Evolutionary conservation across 257 asterid genomes (phyloP).

Genomic region (Solanum bukasovii): DNA sequence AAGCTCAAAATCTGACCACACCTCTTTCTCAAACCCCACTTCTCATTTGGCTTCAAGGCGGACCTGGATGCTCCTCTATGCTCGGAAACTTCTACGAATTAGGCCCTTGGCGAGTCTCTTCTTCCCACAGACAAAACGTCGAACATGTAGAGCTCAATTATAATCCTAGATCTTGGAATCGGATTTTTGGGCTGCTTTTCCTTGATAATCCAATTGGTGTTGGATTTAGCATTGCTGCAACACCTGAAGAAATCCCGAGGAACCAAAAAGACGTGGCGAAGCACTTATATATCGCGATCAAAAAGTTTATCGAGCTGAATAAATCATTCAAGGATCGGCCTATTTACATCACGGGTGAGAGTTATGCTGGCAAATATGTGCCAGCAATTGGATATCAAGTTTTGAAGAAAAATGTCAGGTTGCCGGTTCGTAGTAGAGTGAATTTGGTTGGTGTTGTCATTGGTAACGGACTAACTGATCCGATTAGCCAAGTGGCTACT

Average conservation of each 20-base stretch:
- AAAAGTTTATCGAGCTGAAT: slow-evolving; percentile 32
- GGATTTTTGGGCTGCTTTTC: slow-evolving; percentile 51
- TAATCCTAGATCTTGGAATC: slow-evolving; percentile 69
- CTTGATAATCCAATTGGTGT: slow-evolving; percentile 80
- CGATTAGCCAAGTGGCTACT: slow-evolving; percentile 52
- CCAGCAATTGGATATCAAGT: slow-evolving; percentile 63
- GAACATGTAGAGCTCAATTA: slow-evolving; percentile 18
- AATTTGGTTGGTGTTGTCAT: slow-evolving; percentile 65
- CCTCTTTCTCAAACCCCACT: slow-evolving; percentile 43
- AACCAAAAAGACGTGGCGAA: slow-evolving; percentile 52
- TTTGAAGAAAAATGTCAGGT: slow-evolving; percentile 34
- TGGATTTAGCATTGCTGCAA: slow-evolving; percentile 60
- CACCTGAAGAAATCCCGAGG: slow-evolving; percentile 54
- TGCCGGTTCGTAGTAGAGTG: slow-evolving; percentile 16
- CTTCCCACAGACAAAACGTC: slow-evolving; percentile 5
- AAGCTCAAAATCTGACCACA: slow-evolving; percentile 28
- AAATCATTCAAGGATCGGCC: slow-evolving; percentile 35
- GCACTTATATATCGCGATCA: slow-evolving; percentile 52
- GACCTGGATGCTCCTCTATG: slow-evolving; percentile 89
- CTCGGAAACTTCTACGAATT: slow-evolving; percentile 62
- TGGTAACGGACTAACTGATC: slow-evolving; percentile 89
- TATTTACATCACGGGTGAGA: slow-evolving; percentile 62
- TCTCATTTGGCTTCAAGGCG: slow-evolving; percentile 80
- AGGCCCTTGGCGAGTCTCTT: slow-evolving; percentile 58
- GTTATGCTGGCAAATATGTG: slow-evolving; percentile 73